Conservation (phyloP, 225 moss, liverwort and hornwort species). For the Straminergon stramineum region DNA sequence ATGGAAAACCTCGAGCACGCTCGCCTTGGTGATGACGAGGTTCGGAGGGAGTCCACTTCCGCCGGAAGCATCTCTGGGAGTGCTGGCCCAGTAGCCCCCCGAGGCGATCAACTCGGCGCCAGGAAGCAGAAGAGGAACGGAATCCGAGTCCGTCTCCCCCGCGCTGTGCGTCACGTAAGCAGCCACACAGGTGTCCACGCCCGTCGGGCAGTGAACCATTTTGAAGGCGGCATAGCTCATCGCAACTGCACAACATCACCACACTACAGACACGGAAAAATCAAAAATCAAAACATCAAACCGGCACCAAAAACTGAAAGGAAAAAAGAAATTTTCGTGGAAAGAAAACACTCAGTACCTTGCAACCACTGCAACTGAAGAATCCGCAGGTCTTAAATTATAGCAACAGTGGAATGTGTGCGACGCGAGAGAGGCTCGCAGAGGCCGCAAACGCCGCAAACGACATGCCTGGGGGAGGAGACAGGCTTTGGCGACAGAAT, state of each 20-base stretch:
- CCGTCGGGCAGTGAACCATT: constrained; percentile 94
- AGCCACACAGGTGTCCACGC: constrained; percentile 92
- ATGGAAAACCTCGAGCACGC: constrained; percentile 79
- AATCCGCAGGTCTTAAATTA: background rate
- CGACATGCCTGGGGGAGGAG: background rate
- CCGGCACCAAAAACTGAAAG: background rate
- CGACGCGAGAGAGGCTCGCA: background rate
- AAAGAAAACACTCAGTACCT: background rate
- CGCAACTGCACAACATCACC: constrained; percentile 8
- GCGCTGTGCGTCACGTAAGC: constrained; percentile 90
- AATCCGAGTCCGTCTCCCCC: constrained; percentile 49
- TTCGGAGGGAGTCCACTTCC: constrained; percentile 68
- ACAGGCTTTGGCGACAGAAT: background rate
- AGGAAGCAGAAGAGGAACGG: constrained; percentile 9
- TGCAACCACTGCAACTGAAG: background rate
- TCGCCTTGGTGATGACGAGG: constrained; percentile 86
- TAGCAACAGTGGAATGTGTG: background rate
- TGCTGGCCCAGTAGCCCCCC: constrained; percentile 45
- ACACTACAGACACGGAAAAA: background rate
- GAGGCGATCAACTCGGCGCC: constrained; percentile 38
- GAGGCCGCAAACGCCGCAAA: background rate
- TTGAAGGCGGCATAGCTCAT: constrained; percentile 99
- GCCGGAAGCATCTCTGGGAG: constrained; percentile 35
- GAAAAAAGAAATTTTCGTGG: background rate
- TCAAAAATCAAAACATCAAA: background rate